Evolutionary conservation across 768 basidiomycete genomes (phyloP).

Genomic region (Lanmaoa rubissima): DNA sequence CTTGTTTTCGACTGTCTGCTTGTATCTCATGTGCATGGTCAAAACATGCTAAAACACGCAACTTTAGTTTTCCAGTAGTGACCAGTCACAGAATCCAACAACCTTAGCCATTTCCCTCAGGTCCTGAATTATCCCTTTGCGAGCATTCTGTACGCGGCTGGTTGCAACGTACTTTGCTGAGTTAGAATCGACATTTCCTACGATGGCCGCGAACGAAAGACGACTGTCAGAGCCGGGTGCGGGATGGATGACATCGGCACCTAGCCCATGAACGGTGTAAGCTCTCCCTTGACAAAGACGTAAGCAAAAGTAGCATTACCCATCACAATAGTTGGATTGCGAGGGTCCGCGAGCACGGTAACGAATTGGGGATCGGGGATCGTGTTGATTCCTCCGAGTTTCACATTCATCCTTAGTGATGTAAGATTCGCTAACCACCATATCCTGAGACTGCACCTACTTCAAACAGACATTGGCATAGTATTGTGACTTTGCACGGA

Average conservation of each 20-base stretch:
- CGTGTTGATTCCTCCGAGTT: constrained; percentile 80
- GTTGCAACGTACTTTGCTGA: constrained; percentile 69
- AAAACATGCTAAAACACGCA: constrained; percentile 47
- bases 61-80: constrained; percentile 10
- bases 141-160: constrained; percentile 62
- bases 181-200: constrained; percentile 78
- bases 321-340: constrained; percentile 77
- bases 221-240: constrained; percentile 75
- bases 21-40: constrained; percentile 56
- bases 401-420: constrained; percentile 67
- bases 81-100: neutral
- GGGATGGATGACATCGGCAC: constrained; percentile 83
- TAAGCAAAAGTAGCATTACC: constrained; percentile 38
- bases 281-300: neutral
- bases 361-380: constrained; percentile 71
- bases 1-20: constrained; percentile 51
- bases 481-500: constrained; percentile 69
- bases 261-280: constrained; percentile 34
- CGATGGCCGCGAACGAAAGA: constrained; percentile 79
- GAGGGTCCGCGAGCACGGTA: constrained; percentile 61
- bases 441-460: constrained; percentile 39
- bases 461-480: constrained; percentile 80
- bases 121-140: constrained; percentile 76
- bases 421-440: neutral
- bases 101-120: constrained; percentile 65